These are phyloP conservation scores for Fusarium compactum DNA, from an alignment of 2,329 filamentous ascomycete genomes.

Conservation along the genomic window DNA sequence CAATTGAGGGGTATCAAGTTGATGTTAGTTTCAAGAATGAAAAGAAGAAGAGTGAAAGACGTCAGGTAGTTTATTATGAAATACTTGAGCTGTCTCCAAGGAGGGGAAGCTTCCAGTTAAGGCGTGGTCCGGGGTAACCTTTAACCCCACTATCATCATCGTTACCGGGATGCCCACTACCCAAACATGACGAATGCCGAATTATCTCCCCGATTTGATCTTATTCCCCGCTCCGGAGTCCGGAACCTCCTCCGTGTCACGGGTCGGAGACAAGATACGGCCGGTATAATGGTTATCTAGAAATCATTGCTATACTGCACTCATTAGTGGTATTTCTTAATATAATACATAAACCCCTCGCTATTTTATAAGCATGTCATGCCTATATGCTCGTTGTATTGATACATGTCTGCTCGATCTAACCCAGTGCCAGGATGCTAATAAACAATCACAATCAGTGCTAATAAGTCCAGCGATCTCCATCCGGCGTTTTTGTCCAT, in stretches of 20 bases:
- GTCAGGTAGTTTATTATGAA: slow-evolving; percentile 25
- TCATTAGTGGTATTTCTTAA: not conserved
- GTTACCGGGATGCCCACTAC: slow-evolving; percentile 20
- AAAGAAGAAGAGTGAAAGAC: slow-evolving; percentile 8
- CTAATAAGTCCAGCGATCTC: slow-evolving; percentile 1
- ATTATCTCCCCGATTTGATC: slow-evolving; percentile 38
- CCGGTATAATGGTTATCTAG: not conserved
- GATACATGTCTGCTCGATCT: not conserved
- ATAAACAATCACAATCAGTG: not conserved
- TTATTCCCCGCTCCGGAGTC: slow-evolving; percentile 31
- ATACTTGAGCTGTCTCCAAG: slow-evolving; percentile 18
- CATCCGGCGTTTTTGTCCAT: slow-evolving; percentile 3
- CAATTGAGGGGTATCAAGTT: slow-evolving; percentile 15
- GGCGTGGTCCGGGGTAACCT: slow-evolving; percentile 25
- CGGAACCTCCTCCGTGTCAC: slow-evolving; percentile 34
- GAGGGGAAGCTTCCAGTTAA: slow-evolving; percentile 40
- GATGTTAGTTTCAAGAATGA: not conserved
- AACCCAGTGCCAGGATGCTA: not conserved
- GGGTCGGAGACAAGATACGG: slow-evolving; percentile 4
- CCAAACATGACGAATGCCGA: slow-evolving; percentile 39
- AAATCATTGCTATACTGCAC: not conserved
- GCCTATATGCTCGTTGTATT: not conserved
- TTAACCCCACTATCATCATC: slow-evolving; percentile 39
- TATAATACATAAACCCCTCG: not conserved
- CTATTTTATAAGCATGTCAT: not conserved